phyloP scores from a whole-genome alignment of 306 rosid genomes.

The Cicer yamashitae region DNA sequence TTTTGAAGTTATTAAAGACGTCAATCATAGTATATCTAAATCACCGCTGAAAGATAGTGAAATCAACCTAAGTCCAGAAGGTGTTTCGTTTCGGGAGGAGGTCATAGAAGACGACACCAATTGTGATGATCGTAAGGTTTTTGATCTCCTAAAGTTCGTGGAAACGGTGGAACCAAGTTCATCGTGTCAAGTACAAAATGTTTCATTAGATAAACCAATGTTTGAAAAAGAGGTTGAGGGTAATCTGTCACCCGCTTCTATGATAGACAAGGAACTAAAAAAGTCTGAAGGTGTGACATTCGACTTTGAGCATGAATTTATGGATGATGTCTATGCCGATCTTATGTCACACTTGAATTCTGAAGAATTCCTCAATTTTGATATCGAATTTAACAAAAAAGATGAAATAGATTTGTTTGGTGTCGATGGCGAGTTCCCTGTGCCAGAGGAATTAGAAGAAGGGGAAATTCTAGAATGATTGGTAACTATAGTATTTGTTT shows the following conservation, averaged over 20 bases:
- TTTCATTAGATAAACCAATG: constrained; percentile 46
- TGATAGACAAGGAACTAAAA: constrained; percentile 44
- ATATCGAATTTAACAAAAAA: constrained; percentile 49
- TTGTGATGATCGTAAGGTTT: constrained; percentile 51
- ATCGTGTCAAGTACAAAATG: constrained; percentile 36
- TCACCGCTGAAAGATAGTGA: constrained; percentile 48
- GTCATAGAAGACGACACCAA: constrained; percentile 64
- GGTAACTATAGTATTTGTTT: not conserved
- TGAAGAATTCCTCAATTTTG: constrained; percentile 64
- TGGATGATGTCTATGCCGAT: constrained; percentile 63
- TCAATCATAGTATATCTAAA: constrained; percentile 44
- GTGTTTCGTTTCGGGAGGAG: constrained; percentile 74
- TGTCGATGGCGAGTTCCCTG: constrained; percentile 34
- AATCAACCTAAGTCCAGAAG: constrained; percentile 49
- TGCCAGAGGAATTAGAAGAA: constrained; percentile 73
- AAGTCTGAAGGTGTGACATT: constrained; percentile 50
- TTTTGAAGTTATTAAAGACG: constrained; percentile 66
- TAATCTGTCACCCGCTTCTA: constrained; percentile 41
- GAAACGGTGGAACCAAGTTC: constrained; percentile 50
- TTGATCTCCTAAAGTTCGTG: constrained; percentile 61
- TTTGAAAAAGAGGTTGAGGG: constrained; percentile 48
- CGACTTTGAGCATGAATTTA: constrained; percentile 67
- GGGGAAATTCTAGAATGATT: constrained; percentile 77
- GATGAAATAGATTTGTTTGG: constrained; percentile 43
- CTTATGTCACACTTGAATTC: constrained; percentile 65